Percentiles rank a stretch among this genome's conserved stretches.
These are phyloP conservation scores for Fusarium pseudoanthophilum DNA, from an alignment of 2,329 filamentous ascomycete species.

Conservation along the genomic window DNA sequence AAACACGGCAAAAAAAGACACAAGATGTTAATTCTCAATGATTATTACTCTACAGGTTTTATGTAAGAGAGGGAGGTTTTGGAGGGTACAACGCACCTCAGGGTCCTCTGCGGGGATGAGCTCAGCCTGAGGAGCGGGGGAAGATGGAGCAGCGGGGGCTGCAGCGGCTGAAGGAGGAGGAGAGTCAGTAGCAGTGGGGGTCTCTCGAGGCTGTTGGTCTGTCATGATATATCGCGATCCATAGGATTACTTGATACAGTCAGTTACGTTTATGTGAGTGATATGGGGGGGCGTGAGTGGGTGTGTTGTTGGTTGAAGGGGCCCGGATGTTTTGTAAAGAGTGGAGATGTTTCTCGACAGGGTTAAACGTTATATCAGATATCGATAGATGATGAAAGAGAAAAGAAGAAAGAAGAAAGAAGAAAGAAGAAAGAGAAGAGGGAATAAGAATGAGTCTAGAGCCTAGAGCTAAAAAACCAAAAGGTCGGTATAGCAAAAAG, in stretches of 20 bases:
- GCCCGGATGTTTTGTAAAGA: background rate
- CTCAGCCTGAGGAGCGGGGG: slow-evolving; percentile 30
- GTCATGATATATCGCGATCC: slow-evolving; percentile 23
- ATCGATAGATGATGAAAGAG: background rate
- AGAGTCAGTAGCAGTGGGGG: slow-evolving; percentile 18
- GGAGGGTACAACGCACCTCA: slow-evolving; percentile 24
- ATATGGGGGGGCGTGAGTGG: background rate
- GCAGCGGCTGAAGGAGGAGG: background rate
- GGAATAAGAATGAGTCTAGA: background rate
- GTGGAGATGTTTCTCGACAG: background rate
- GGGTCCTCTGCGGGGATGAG: slow-evolving; percentile 37
- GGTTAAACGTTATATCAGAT: background rate
- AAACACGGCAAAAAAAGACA: slow-evolving; percentile 1
- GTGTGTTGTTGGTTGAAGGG: slow-evolving; percentile 6
- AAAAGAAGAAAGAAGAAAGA: background rate
- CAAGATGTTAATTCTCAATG: slow-evolving; percentile 7
- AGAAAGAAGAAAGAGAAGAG: background rate
- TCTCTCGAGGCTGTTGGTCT: slow-evolving; percentile 19
- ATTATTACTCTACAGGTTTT: slow-evolving; percentile 2
- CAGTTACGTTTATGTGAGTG: background rate
- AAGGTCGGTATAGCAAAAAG: background rate
- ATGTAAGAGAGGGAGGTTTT: background rate
- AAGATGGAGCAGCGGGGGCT: slow-evolving; percentile 6
- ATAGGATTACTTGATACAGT: background rate
- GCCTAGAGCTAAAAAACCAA: background rate